Conservation (phyloP, 2,329 filamentous ascomycete species). For the Paraphaeosphaeria sporulosa region DNA sequence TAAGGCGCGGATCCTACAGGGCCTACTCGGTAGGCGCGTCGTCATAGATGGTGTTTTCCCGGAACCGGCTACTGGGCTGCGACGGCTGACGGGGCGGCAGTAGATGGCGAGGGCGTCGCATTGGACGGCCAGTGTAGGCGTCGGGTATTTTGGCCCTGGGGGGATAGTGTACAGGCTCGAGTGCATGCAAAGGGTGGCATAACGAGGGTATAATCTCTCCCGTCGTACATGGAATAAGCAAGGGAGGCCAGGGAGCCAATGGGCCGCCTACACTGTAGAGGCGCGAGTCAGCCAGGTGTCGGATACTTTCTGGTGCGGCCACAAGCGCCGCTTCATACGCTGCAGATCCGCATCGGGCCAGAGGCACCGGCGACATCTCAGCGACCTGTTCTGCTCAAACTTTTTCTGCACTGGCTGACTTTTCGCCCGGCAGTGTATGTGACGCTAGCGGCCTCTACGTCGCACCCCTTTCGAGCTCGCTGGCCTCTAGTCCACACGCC, state of each 20-base stretch:
- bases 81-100: not conserved
- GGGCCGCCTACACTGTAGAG: constrained; percentile 28
- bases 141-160: constrained; percentile 17
- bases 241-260: constrained; percentile 35
- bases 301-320: constrained; percentile 15
- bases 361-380: constrained; percentile 9
- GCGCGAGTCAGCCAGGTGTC: constrained; percentile 32
- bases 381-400: constrained; percentile 2
- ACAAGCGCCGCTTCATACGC: constrained; percentile 5
- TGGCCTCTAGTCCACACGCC: not conserved
- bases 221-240: constrained; percentile 38
- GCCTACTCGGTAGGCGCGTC: not conserved
- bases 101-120: not conserved
- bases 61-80: constrained; percentile 9
- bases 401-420: constrained; percentile 8
- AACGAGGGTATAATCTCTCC: constrained; percentile 31
- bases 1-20: constrained; percentile 8
- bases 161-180: constrained; percentile 18
- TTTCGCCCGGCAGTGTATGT: constrained; percentile 4
- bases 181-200: constrained; percentile 26
- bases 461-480: not conserved
- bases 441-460: constrained; percentile 2
- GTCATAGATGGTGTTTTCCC: constrained; percentile 11
- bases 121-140: constrained; percentile 14
- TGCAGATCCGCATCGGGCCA: not conserved